Conservation (phyloP, 805 yeast genomes). For the Ogataea methylovora region DNA sequence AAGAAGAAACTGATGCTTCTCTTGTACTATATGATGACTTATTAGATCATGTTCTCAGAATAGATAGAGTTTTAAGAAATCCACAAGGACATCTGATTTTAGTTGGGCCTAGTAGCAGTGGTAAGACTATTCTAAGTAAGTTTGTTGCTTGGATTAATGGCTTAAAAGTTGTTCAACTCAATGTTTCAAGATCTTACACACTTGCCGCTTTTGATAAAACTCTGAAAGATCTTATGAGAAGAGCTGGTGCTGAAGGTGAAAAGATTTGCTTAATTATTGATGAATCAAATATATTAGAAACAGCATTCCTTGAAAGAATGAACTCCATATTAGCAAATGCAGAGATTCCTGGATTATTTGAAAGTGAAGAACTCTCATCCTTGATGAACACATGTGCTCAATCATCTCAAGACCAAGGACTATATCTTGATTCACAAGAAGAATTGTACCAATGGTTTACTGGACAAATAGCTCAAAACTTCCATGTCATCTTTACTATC, state of each 20-base stretch:
- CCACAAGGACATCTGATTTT: constrained; percentile 87
- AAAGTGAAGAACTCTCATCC: constrained; percentile 54
- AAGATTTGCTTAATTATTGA: constrained; percentile 68
- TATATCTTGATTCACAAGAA: constrained; percentile 55
- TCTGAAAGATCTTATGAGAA: constrained; percentile 44
- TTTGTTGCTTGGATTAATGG: constrained; percentile 95
- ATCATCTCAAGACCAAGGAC: constrained; percentile 51
- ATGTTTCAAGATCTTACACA: constrained; percentile 45
- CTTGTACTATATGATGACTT: constrained; percentile 62
- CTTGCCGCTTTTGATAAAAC: constrained; percentile 61
- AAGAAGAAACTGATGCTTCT: constrained; percentile 61
- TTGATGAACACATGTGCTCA: constrained; percentile 50
- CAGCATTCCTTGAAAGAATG: constrained; percentile 84
- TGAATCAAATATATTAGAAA: constrained; percentile 68
- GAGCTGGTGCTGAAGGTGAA: constrained; percentile 49
- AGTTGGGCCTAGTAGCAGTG: constrained; percentile 78
- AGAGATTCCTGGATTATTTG: constrained; percentile 85
- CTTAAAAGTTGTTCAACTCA: constrained; percentile 48
- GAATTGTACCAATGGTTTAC: constrained; percentile 75
- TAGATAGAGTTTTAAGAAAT: constrained; percentile 76
- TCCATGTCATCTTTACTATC: constrained; percentile 80
- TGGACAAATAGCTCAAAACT: constrained; percentile 53
- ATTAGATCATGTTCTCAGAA: constrained; percentile 65
- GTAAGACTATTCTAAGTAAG: constrained; percentile 65
- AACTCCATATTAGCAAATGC: constrained; percentile 90